Evolutionary conservation across 2,329 filamentous ascomycete genomes (phyloP), one percentile per base, ranked within the genome.

Genomic region (Cercospora sp.): DNA sequence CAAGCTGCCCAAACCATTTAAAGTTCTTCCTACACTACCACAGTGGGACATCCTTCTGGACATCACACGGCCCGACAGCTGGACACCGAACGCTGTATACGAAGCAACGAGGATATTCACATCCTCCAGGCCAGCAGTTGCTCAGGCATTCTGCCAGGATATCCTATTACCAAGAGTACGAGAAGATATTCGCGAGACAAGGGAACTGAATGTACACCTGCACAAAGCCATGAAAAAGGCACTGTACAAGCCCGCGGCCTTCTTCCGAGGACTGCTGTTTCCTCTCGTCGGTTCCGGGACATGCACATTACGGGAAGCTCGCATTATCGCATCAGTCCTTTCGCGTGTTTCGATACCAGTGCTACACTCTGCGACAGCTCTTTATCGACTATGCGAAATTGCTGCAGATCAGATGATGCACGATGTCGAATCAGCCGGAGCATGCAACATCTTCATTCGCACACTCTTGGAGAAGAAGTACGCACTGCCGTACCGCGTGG

Each of bases 1-100:
- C n/a, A 94, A 94, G 73, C 86, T 99, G 33, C 95, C 95, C 20
- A 99, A 99, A 81, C 94, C 94, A 0, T 97, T 99, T 86, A 98
- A 98, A 81, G 93, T 98, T 72, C 86, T 99, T 8, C 95, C 95
- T 2, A 94, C 93, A 0, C 88, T 98, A 13, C 93, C 93, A 7
- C 89, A 95, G 75, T 98, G 94, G 93, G 92, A 95, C 77, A 91
- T 93, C 20, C 91, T 97, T 42, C 87, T 97, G 73, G 85, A 89
- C 71, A 88, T 97, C 65, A 97, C 93, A n/a, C 87, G 89, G 31
- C 94, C 94, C 4, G 90, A 95, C 69, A 82, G 82, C 69, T 91
- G 89, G 89, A 92, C 92, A 1, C 84, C 92, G 20, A 93, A 97
- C 76, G 90, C 93, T 58, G 88, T 90, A 74, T 97, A 93, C 79